These are phyloP conservation scores for Gautieria morchelliformis DNA, from an alignment of 768 basidiomycete species.

Conservation along the genomic window DNA sequence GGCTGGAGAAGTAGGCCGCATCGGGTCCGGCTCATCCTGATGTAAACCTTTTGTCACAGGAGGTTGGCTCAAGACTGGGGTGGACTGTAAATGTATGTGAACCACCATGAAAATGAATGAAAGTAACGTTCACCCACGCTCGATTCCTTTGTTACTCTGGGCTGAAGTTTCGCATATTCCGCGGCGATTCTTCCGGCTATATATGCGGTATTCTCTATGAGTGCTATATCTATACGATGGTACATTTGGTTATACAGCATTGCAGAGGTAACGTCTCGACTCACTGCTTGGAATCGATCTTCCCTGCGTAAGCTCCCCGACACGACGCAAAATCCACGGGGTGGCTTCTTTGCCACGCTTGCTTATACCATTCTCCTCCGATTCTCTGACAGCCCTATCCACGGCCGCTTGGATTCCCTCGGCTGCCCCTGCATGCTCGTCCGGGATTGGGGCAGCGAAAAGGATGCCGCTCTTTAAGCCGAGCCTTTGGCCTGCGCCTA, in stretches of 20 bases:
- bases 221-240: conserved; percentile 55
- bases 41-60: neutral
- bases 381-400: conserved; percentile 77
- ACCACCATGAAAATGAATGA: neutral
- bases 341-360: conserved; percentile 84
- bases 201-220: conserved; percentile 81
- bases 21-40: neutral
- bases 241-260: neutral
- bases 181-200: conserved; percentile 75
- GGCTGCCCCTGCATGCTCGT: conserved; percentile 59
- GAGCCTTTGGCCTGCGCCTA: conserved; percentile 64
- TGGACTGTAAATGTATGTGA: neutral
- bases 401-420: conserved; percentile 64
- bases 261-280: conserved; percentile 17
- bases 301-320: conserved; percentile 72
- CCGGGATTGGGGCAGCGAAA: conserved; percentile 86
- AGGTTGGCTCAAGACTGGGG: neutral
- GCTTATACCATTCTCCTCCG: conserved; percentile 70
- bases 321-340: conserved; percentile 84
- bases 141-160: conserved; percentile 13
- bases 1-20: neutral
- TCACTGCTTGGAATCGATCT: conserved; percentile 62
- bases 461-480: conserved; percentile 69
- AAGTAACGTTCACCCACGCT: neutral
- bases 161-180: conserved; percentile 51